Base-by-base conservation (phyloP, 2,329 filamentous ascomycete genomes). In the Ophiostoma himal-ulmi region DNA sequence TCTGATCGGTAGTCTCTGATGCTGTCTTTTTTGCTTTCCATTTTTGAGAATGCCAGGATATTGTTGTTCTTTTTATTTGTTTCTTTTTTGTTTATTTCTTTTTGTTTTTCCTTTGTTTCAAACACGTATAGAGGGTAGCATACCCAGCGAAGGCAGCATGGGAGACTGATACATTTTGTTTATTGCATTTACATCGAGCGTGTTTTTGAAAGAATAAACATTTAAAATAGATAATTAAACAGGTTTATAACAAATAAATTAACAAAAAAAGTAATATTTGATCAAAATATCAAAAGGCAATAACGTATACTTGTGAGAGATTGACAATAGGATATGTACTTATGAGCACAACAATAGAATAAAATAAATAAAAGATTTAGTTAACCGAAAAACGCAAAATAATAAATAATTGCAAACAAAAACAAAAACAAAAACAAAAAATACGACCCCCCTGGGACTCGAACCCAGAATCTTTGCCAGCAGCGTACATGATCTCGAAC, bases 381-480 rank as follows among this genome's bases (percentile, higher is more conserved):
- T 39, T 3, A 39, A 39, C 30, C 4, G 37, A 10, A 8, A 39
- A 48, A 48, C 20, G 44, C 44, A 17, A 1, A 1, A 11, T 10
- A 57, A 13, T 13, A 13, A 14, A 2, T 26, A 4, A 57, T n/a
- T 22, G 8, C 48, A 54, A 26, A 54, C 5, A 54, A 1, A 54
- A 26, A 54, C n/a, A 5, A 6, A 54, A 22, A 11, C 20, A 54
- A 71, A 44, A 68, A 26, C 79, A 3, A 66, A 54, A 68, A 68
- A 39, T 68, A 44, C 73, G 73, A 74, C 69, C 73, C 72, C 70
- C 73, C 72, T 72, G 72, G 73, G 73, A 74, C 72, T 75, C 74
- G 74, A 75, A 75, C 73, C 73, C 72, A 72, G 72, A 75, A 72
- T 72, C 74, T 75, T 72, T 74, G 72, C 72, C 74, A 73, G 8